phyloP scores from a whole-genome alignment of 441 rosid species.

The Populus hybrid region DNA sequence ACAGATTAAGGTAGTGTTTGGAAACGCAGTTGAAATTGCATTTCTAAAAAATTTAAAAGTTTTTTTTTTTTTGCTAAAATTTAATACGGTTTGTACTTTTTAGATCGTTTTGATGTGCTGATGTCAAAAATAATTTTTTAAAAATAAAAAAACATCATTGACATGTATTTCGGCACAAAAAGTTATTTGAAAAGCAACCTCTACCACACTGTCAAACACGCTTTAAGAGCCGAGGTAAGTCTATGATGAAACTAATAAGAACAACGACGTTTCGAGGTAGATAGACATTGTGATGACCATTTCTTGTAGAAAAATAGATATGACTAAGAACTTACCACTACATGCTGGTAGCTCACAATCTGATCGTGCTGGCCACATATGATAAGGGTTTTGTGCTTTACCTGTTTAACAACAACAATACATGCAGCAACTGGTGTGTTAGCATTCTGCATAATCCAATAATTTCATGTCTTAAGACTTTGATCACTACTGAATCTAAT shows the following conservation, averaged over 20 bases:
- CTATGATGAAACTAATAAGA: not conserved
- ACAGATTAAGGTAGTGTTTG: not conserved
- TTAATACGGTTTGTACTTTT: too few relatives aligned
- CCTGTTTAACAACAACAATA: constrained; percentile 31
- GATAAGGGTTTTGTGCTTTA: constrained; percentile 66
- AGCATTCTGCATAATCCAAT: constrained; percentile 4
- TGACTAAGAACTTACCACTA: constrained; percentile 48
- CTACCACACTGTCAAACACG: too few relatives aligned
- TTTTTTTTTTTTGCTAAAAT: too few relatives aligned
- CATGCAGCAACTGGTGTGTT: not conserved
- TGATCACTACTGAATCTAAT: not conserved
- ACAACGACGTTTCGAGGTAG: not conserved
- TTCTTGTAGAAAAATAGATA: not conserved
- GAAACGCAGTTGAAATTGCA: too few relatives aligned
- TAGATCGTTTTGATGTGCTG: too few relatives aligned
- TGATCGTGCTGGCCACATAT: constrained; percentile 84
- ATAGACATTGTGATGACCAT: not conserved
- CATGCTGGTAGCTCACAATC: constrained; percentile 66
- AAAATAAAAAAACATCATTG: too few relatives aligned
- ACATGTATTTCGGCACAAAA: too few relatives aligned
- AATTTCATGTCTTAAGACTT: not conserved
- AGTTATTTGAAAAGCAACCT: too few relatives aligned
- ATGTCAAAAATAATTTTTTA: too few relatives aligned
- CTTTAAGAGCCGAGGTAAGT: not conserved
- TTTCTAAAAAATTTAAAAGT: too few relatives aligned